phyloP scores from a whole-genome alignment of 208 protist genomes.

The Leptomonas pyrrhocoris region DNA sequence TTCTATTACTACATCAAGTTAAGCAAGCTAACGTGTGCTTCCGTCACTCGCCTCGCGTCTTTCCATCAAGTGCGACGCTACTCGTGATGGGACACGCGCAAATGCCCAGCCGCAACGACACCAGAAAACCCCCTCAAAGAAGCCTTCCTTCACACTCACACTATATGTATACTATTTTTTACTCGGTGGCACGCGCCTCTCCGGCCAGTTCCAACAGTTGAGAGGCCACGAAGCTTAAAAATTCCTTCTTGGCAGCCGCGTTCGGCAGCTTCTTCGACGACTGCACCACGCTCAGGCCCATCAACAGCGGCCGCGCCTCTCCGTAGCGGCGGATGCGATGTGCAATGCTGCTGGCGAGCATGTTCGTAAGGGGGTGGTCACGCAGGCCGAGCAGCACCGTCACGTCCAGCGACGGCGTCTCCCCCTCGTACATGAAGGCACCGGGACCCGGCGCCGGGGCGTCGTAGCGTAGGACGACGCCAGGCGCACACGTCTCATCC shows the following conservation, averaged over 20 bases:
- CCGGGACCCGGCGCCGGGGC: slow-evolving; percentile 21
- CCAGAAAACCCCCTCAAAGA: too few species aligned
- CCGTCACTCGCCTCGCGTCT: too few species aligned
- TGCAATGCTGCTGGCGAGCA: slow-evolving; percentile 60
- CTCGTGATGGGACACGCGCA: too few species aligned
- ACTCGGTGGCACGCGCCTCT: neutral
- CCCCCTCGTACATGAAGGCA: slow-evolving; percentile 40
- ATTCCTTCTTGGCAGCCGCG: slow-evolving; percentile 33
- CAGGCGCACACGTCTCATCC: slow-evolving; percentile 63
- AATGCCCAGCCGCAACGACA: too few species aligned
- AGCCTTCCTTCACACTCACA: too few species aligned
- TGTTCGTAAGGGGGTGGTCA: slow-evolving; percentile 81
- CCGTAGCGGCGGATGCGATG: slow-evolving; percentile 52
- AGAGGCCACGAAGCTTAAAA: slow-evolving; percentile 44
- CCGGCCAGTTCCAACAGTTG: slow-evolving; percentile 43
- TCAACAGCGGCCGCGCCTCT: slow-evolving; percentile 53
- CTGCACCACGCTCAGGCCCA: slow-evolving; percentile 71
- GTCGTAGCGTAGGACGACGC: slow-evolving; percentile 66
- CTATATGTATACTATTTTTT: too few species aligned
- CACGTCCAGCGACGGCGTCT: slow-evolving; percentile 50
- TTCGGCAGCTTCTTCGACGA: slow-evolving; percentile 47
- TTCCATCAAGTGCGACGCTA: too few species aligned
- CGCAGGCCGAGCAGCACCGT: slow-evolving; percentile 72
- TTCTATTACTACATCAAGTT: too few species aligned
- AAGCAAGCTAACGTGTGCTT: too few species aligned